These are phyloP conservation scores for Nakazawaea molendinolei DNA, from an alignment of 805 yeast species.

Conservation along the genomic window DNA sequence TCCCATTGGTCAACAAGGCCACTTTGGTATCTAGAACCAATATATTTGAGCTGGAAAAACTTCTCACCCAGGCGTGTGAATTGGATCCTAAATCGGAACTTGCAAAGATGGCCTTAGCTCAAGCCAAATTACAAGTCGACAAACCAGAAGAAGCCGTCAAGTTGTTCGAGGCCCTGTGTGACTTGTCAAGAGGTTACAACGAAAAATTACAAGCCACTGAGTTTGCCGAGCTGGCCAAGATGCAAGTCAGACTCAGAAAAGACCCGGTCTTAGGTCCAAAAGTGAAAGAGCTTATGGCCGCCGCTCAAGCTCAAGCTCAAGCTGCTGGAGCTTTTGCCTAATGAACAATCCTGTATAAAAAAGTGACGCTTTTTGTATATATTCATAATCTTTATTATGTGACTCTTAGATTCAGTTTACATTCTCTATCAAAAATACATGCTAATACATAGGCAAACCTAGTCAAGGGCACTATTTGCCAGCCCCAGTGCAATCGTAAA, in stretches of 20 bases:
- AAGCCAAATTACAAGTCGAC: conserved; percentile 78
- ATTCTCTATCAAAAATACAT: no score
- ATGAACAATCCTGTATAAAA: no score
- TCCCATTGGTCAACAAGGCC: conserved; percentile 88
- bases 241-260: conserved; percentile 71
- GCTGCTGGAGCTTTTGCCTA: conserved; percentile 20
- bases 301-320: conserved; percentile 25
- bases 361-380: conserved; percentile 1
- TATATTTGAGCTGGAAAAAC: conserved; percentile 50
- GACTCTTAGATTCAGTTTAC: neutral
- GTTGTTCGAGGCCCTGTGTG: conserved; percentile 77
- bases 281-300: conserved; percentile 44
- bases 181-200: conserved; percentile 73
- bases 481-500: conserved; percentile 13
- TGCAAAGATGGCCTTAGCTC: conserved; percentile 88
- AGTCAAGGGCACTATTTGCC: conserved; percentile 2
- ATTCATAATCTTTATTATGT: conserved; percentile 2
- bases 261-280: conserved; percentile 62
- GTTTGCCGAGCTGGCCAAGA: conserved; percentile 86
- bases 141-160: conserved; percentile 74
- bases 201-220: conserved; percentile 89
- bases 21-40: conserved; percentile 48
- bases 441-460: no score
- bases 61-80: conserved; percentile 69
- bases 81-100: conserved; percentile 86